Conservation (phyloP, 2,329 filamentous ascomycete species). For the Dactylellina cionopaga region DNA sequence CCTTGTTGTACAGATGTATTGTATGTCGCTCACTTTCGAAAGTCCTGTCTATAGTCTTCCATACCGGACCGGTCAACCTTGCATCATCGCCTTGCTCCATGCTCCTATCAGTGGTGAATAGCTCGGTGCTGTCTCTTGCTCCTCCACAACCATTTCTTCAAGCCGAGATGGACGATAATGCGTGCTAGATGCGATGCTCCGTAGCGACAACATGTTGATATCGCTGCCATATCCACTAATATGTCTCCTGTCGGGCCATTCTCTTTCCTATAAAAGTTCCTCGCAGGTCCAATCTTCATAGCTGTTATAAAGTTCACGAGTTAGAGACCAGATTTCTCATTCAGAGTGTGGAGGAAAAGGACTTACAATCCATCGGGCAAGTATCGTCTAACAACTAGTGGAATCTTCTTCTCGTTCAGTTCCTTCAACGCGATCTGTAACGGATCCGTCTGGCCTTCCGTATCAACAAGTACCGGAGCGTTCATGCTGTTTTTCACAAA, state of each 20-base stretch:
- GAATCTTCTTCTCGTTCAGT: constrained; percentile 97
- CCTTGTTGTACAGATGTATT: constrained; percentile 4
- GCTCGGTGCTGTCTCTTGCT: neutral
- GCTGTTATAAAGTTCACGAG: constrained; percentile 64
- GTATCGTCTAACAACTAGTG: constrained; percentile 91
- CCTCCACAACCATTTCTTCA: neutral
- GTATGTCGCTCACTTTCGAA: neutral
- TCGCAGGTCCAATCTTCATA: constrained; percentile 99
- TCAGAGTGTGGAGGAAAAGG: neutral
- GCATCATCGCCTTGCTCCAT: constrained; percentile 10
- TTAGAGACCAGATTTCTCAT: neutral
- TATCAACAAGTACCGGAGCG: constrained; percentile 92
- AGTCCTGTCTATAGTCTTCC: neutral
- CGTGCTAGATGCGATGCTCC: neutral
- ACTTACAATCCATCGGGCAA: constrained; percentile 94
- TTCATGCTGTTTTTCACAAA: constrained; percentile 35
- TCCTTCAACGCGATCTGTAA: constrained; percentile 98
- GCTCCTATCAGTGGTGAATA: neutral
- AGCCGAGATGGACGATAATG: neutral
- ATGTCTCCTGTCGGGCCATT: constrained; percentile 9
- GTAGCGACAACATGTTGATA: neutral
- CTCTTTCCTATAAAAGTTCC: constrained; percentile 69
- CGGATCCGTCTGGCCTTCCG: constrained; percentile 97
- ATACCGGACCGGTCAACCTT: neutral
- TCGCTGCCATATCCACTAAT: neutral